Conservation (phyloP, 2,329 filamentous ascomycete genomes). For the Aspergillaceae sp. region DNA sequence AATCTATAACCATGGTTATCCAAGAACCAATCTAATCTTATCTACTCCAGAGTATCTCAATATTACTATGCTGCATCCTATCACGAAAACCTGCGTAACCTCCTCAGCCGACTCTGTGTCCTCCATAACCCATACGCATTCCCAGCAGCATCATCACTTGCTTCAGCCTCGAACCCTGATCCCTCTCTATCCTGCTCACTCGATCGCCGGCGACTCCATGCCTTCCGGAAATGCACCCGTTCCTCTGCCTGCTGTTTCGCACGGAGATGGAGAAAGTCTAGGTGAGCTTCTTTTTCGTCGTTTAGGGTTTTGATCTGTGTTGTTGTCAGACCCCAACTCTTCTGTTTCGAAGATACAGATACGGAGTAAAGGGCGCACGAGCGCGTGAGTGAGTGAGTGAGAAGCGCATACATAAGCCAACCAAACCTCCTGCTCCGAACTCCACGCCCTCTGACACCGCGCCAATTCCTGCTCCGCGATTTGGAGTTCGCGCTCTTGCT, state of each 20-base stretch:
- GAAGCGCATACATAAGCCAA: conserved; percentile 22
- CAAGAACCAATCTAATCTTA: too few relatives aligned
- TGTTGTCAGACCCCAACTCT: not conserved
- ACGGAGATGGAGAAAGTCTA: conserved; percentile 22
- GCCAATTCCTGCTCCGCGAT: conserved; percentile 21
- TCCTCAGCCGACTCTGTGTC: conserved; percentile 25
- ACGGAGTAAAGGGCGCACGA: too few relatives aligned
- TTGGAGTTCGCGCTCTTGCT: conserved; percentile 21
- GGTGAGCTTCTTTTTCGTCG: conserved; percentile 27
- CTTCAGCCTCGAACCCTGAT: conserved; percentile 28
- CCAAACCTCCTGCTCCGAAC: conserved; percentile 30
- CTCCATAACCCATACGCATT: conserved; percentile 30
- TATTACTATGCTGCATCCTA: too few relatives aligned
- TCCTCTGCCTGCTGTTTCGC: conserved; percentile 26
- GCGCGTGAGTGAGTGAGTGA: not conserved
- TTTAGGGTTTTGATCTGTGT: conserved; percentile 21
- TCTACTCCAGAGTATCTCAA: too few relatives aligned
- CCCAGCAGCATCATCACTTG: conserved; percentile 25
- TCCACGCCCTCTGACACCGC: conserved; percentile 29
- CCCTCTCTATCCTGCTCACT: conserved; percentile 20
- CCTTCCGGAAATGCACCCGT: conserved; percentile 26
- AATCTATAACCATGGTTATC: too few relatives aligned
- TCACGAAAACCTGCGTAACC: conserved; percentile 8
- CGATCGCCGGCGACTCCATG: conserved; percentile 8
- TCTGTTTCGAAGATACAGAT: not conserved